A percentile compares a stretch with the other conserved stretches of the same genome.
phyloP scores from a whole-genome alignment of 495 filamentous ascomycete species.

The Talaromyces nanjingensis region DNA sequence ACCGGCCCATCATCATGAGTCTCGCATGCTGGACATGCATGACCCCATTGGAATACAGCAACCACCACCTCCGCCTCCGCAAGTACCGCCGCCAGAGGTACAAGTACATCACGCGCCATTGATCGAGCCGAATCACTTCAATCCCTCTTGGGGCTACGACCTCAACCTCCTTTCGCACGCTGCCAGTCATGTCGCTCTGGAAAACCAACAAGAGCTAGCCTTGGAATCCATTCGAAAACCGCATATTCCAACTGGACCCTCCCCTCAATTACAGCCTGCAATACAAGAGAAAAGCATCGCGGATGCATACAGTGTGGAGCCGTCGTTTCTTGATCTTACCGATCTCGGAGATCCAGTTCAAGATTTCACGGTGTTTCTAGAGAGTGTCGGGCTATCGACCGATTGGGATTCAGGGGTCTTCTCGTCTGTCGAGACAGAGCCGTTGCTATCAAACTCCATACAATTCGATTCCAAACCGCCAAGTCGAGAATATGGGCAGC shows the following conservation, averaged over 20 bases:
- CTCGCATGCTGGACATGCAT: conserved; percentile 42
- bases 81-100: conserved; percentile 16
- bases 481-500: conserved; percentile 22
- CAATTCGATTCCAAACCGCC: conserved; percentile 33
- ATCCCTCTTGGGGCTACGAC: conserved; percentile 46
- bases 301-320: conserved; percentile 41
- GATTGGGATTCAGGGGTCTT: conserved; percentile 47
- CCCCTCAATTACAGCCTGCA: conserved; percentile 27
- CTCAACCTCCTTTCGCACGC: conserved; percentile 44
- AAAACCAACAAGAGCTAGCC: conserved; percentile 36
- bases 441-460: conserved; percentile 30
- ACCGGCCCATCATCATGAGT: conserved; percentile 36
- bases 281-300: conserved; percentile 34
- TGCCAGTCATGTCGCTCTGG: conserved; percentile 43
- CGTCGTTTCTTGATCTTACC: conserved; percentile 39
- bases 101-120: conserved; percentile 19
- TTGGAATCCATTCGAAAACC: conserved; percentile 36
- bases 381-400: conserved; percentile 43
- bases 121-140: conserved; percentile 39
- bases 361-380: conserved; percentile 43
- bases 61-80: conserved; percentile 23
- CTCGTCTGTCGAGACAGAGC: conserved; percentile 35
- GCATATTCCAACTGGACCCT: conserved; percentile 22
- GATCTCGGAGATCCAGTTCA: conserved; percentile 43
- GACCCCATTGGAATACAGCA: conserved; percentile 31